These are phyloP conservation scores for Dendrocalamus sinicus DNA, from an alignment of 176 grass and related monocot species.

Conservation along the genomic window DNA sequence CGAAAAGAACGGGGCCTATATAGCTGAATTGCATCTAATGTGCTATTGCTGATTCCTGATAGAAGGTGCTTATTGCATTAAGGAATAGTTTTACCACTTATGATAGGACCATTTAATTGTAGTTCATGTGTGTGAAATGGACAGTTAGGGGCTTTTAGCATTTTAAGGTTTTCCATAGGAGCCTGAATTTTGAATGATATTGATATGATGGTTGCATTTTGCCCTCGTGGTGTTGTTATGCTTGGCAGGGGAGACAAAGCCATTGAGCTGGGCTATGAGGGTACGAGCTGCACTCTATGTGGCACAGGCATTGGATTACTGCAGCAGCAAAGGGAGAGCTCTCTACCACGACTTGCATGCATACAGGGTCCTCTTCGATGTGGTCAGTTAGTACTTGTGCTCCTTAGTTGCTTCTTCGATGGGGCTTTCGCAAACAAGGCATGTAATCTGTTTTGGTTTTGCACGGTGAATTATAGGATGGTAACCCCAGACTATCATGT, in stretches of 20 bases:
- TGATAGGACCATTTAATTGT: background rate
- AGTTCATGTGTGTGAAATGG: background rate
- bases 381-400: constrained; percentile 48
- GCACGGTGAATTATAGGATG: constrained; percentile 54
- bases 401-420: background rate
- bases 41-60: constrained; percentile 8
- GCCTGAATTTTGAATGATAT: background rate
- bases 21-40: constrained; percentile 16
- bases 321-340: constrained; percentile 67
- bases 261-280: constrained; percentile 84
- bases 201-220: background rate
- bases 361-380: constrained; percentile 91
- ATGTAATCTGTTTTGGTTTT: background rate
- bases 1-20: background rate
- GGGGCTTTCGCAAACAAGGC: background rate
- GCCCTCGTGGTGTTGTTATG: constrained; percentile 17
- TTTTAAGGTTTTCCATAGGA: constrained; percentile 18
- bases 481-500: constrained; percentile 84
- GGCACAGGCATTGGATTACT: constrained; percentile 80
- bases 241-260: constrained; percentile 80
- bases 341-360: constrained; percentile 93
- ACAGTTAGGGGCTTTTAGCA: background rate
- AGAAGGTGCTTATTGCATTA: constrained; percentile 7
- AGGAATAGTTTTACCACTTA: background rate
- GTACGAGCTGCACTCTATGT: constrained; percentile 77